Evolutionary conservation across 139 green algal genomes (phyloP), one percentile per base, ranked within the genome.

Genomic region (Penium margaritaceum): DNA sequence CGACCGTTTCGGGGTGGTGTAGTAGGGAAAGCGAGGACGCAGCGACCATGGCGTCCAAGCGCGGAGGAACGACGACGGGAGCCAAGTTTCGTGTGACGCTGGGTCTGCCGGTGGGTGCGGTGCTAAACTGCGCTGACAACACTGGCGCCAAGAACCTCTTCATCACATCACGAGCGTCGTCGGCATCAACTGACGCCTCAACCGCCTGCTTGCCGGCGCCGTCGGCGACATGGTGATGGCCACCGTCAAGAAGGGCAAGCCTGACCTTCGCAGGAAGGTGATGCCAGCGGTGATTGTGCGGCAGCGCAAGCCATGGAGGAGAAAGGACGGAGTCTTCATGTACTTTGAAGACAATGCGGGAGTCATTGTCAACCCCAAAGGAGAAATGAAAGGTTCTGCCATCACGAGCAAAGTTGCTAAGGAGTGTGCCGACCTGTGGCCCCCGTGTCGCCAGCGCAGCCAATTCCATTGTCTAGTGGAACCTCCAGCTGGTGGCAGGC

Each of bases 271-370:
- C 67, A 99, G 99, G 89, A 99, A 99, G 86, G 90, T 95, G 19
- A 82, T 90, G 55, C 94, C 93, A 24, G 93, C 92, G 19, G 89
- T 99, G 60, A 90, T 99, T 39, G 87, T 99, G 60, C 88, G 95
- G 64, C 95, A 99, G 88, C 85, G 95, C 75, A 99, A 99, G 90
- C 88, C 95, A 30, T 98, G 90, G 89, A 84, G 95, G 64, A 88
- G 95, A 74, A 98, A 97, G 89, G 93, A 99, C 74, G 95, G 95
- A 67, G 85, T 87, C 37, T 97, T 91, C 86, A 97, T 99, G 73
- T 99, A 99, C 89, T 99, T 99, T 83, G 95, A 98, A 85, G 95
- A 99, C 88, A 99, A 99, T 78, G 95, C 95, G 5, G 95, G 95
- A 38, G 94, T 98, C 34, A 99, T 99, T 75, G 93, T 98, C 60